phyloP scores from a whole-genome alignment of 768 basidiomycete genomes.

The Pleurotus eryngii region DNA sequence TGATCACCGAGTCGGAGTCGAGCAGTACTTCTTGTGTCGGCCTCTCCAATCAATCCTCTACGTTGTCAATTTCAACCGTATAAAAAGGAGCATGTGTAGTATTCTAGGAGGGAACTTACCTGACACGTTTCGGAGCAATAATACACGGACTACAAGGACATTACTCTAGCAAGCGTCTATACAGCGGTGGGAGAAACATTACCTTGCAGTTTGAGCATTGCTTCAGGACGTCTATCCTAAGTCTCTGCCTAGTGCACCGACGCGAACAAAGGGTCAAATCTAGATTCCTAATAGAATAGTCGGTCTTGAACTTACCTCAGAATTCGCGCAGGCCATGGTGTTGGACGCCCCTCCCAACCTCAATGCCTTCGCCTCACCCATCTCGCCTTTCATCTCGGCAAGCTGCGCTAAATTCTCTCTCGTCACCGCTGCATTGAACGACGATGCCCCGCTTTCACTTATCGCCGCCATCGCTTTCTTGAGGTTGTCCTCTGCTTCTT shows the following conservation, averaged over 20 bases:
- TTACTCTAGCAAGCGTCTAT: not conserved
- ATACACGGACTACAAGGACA: not conserved
- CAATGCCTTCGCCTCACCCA: not conserved
- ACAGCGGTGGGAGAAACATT: no score
- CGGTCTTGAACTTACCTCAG: not conserved
- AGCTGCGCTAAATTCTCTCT: not conserved
- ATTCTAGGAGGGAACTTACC: not conserved
- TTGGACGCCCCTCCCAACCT: not conserved
- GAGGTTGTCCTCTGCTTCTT: constrained; percentile 34
- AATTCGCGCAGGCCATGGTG: not conserved
- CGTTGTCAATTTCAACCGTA: no score
- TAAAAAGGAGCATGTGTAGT: not conserved
- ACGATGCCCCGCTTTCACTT: constrained; percentile 10
- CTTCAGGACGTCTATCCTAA: not conserved
- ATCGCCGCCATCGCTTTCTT: constrained; percentile 27
- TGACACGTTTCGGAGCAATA: not conserved
- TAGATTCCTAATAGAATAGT: not conserved
- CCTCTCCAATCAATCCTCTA: not conserved
- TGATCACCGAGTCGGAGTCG: no score
- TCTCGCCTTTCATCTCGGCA: not conserved
- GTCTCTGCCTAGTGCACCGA: not conserved
- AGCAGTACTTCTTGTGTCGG: not conserved
- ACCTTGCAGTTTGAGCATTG: not conserved
- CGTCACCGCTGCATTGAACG: constrained; percentile 10
- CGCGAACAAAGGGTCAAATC: not conserved